Percentiles rank a stretch among this genome's conserved stretches.
Conservation (phyloP, 306 rosid species). For the Lithocarpus polystachyus region DNA sequence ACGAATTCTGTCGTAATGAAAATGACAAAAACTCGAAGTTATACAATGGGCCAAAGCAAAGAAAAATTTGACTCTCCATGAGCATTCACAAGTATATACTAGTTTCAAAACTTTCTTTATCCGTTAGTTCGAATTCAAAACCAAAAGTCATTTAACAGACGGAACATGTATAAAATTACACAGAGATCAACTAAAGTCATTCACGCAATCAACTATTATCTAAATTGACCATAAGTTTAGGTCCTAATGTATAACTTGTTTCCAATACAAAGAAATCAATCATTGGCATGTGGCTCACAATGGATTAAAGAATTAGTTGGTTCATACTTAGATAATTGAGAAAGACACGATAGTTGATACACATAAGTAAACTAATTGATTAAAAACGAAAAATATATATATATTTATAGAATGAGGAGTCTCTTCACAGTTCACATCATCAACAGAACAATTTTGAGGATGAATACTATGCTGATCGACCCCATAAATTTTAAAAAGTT, state of each 20-base stretch:
- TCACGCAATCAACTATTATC: neutral
- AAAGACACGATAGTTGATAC: conserved; percentile 35
- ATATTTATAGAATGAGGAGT: conserved; percentile 57
- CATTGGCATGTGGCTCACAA: neutral
- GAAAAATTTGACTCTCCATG: neutral
- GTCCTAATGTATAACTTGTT: neutral
- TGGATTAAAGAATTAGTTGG: neutral
- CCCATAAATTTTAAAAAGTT: conserved; percentile 72
- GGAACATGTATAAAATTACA: neutral
- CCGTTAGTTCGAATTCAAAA: neutral
- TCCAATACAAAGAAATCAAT: neutral
- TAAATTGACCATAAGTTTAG: neutral
- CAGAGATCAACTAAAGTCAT: neutral
- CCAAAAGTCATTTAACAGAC: neutral
- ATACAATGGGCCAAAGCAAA: neutral
- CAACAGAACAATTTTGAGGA: conserved; percentile 39
- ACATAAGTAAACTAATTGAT: conserved; percentile 44
- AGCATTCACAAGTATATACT: neutral
- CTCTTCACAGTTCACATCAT: conserved; percentile 59
- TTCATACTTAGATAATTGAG: no score
- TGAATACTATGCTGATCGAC: conserved; percentile 67
- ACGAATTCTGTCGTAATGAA: neutral
- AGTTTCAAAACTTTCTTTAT: neutral
- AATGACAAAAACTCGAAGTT: neutral
- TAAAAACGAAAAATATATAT: neutral